Conservation (phyloP, 129 eudicot species). For the Flaveria robusta region DNA sequence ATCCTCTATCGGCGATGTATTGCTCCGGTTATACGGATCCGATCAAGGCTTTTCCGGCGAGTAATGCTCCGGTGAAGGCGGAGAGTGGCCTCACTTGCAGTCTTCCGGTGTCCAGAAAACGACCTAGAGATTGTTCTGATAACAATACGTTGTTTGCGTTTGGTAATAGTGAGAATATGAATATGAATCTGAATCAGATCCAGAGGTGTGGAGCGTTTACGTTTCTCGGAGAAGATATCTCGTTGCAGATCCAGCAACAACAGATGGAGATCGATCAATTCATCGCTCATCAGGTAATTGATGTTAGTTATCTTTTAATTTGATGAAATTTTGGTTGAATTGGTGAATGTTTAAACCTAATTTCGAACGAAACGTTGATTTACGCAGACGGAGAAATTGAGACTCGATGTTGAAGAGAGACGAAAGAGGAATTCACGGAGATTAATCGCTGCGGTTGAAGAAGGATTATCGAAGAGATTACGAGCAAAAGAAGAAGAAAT, state of each 20-base stretch:
- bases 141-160: conserved; percentile 22
- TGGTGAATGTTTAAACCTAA: not conserved
- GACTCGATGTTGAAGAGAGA: conserved; percentile 63
- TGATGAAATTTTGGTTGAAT: not conserved
- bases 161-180: conserved; percentile 15
- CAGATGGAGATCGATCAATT: conserved; percentile 51
- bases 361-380: not conserved
- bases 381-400: conserved; percentile 63
- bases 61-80: conserved; percentile 26
- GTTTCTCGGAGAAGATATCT: conserved; percentile 42
- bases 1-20: conserved; percentile 27
- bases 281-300: conserved; percentile 61
- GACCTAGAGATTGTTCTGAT: conserved; percentile 24
- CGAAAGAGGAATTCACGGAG: conserved; percentile 53
- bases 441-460: conserved; percentile 62
- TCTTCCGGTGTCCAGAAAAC: conserved; percentile 36
- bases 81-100: conserved; percentile 43
- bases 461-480: conserved; percentile 48
- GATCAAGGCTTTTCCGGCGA: not conserved
- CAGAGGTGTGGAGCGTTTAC: conserved; percentile 23
- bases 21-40: conserved; percentile 32
- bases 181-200: conserved; percentile 26
- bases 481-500: conserved; percentile 73
- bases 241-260: conserved; percentile 53
- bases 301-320: not conserved